These are phyloP conservation scores for Vigna angularis DNA, from an alignment of 306 rosid species.

Conservation along the genomic window DNA sequence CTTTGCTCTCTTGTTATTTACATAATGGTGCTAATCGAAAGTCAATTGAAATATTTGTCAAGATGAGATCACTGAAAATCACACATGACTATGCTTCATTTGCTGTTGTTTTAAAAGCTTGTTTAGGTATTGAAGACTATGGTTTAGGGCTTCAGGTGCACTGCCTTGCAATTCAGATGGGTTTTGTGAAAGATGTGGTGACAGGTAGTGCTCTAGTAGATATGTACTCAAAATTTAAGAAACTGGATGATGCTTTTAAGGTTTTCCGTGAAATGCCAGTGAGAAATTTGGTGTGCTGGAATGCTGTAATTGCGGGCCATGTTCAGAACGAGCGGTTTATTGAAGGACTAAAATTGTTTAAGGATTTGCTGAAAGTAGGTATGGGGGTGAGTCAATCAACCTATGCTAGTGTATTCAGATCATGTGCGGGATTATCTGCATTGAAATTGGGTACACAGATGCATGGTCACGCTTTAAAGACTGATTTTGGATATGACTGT, in stretches of 20 bases:
- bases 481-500: conserved; percentile 64
- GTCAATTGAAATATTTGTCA: conserved; percentile 53
- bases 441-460: conserved; percentile 70
- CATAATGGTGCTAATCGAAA: conserved; percentile 49
- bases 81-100: conserved; percentile 66
- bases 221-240: conserved; percentile 79
- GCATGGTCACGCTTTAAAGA: conserved; percentile 77
- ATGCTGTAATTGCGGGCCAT: conserved; percentile 80
- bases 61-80: conserved; percentile 55
- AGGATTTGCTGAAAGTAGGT: conserved; percentile 67
- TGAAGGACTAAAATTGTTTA: conserved; percentile 65
- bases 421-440: conserved; percentile 81
- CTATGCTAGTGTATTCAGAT: conserved; percentile 83
- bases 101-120: conserved; percentile 69
- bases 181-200: conserved; percentile 64
- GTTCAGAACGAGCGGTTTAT: conserved; percentile 69
- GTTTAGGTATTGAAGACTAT: conserved; percentile 60
- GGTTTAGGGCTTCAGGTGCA: conserved; percentile 76
- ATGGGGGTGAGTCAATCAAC: conserved; percentile 84
- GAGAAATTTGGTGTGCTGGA: conserved; percentile 81
- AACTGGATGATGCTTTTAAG: conserved; percentile 54
- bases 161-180: conserved; percentile 67
- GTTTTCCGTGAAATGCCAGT: conserved; percentile 67
- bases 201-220: conserved; percentile 79
- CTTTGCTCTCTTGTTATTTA: conserved; percentile 75